Base-by-base conservation (phyloP, 306 rosid genomes). In the Prunus davidiana region DNA sequence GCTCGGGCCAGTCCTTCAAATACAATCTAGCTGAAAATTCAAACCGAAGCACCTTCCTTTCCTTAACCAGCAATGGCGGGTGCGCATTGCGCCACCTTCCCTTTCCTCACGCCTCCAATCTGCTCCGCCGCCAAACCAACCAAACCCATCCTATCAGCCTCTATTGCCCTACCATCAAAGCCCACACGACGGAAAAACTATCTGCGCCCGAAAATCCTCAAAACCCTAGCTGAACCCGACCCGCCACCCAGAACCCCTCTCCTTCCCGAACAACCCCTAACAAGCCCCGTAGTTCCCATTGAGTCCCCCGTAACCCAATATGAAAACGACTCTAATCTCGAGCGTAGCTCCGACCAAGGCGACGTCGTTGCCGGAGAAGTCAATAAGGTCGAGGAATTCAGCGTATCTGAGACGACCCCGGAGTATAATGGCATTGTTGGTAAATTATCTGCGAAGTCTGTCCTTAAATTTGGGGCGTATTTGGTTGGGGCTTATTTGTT, bases 191-290 rank as follows among this genome's bases (percentile, higher is more conserved):
- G 97, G 63, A 89, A 84, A 71, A 94, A 92, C 84, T 60, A 86
- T 78, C 45, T 92, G 43, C 97, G 97, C 30, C 93, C 75, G 69
- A 92, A 91, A 80, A 86, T 88, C 30, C 88, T 85, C 54, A 91
- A 85, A 91, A 88, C 78, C 82, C 82, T 85, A 67, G 80, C 65
- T 50, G 79, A 75, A 78, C 83, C 94, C 77, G 38, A 72, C 76
- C 79, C 86, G 19, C 76, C 80, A 20, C 30, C 83, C 34, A 20
- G 30, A 28, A 72, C 69, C 71, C 86, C 84, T 50, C 27, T 63
- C 72, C 84, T 43, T 4, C 77, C 79, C 18, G 76, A 64, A 43
- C 65, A 66, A 6, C 73, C 79, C 47, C 64, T 22, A 3, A 32
- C 41, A 46, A 13, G 47, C 16, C 72, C 85, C 27, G 6, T 38